Conservation (phyloP, 192 early-diverging fungal genomes). For the Ambispora gerdemannii region DNA sequence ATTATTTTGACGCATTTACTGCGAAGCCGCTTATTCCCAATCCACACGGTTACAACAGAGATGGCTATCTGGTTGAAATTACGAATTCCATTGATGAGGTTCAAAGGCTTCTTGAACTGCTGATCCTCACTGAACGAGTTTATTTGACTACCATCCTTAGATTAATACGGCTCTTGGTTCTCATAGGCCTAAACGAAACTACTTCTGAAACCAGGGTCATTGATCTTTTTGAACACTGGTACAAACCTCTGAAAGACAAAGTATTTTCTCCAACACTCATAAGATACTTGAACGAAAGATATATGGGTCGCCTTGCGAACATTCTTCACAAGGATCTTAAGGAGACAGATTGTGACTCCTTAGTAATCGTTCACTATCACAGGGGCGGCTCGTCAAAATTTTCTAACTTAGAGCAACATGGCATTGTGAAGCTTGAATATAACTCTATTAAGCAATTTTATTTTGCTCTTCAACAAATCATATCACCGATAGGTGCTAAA, state of each 20-base stretch:
- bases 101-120: not conserved
- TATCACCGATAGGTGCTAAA: not conserved
- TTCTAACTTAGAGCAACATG: not conserved
- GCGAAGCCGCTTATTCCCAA: not conserved
- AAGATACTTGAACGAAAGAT: not conserved
- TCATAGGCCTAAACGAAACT: conserved; percentile 12
- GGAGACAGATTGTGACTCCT: too few species aligned
- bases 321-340: too few species aligned
- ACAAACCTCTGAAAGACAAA: not conserved
- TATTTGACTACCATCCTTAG: conserved; percentile 17
- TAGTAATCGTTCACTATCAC: conserved; percentile 6
- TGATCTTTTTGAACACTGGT: too few species aligned
- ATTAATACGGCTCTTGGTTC: conserved; percentile 18
- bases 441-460: not conserved
- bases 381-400: not conserved
- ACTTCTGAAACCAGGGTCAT: not conserved
- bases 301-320: not conserved
- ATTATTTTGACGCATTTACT: too few species aligned
- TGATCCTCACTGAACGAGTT: not conserved
- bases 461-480: conserved; percentile 10
- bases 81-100: not conserved
- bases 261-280: not conserved
- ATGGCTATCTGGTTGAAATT: not conserved
- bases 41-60: not conserved
- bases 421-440: not conserved